Evolutionary conservation across 2,329 filamentous ascomycete species (phyloP).

Genomic region (Pseudogymnoascus sp.): DNA sequence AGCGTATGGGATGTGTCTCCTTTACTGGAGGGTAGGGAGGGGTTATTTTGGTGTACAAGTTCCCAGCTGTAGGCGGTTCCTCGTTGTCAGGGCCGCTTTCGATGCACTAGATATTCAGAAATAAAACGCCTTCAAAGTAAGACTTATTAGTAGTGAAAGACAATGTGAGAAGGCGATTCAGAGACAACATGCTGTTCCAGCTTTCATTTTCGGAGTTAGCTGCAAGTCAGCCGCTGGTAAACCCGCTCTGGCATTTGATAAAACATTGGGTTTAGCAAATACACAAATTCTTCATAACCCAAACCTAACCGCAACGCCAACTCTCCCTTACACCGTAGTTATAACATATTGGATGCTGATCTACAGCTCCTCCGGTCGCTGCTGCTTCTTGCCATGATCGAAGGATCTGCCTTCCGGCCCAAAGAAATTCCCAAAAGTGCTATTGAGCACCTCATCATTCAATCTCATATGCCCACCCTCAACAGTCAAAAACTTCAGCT

Average conservation of each 20-base stretch:
- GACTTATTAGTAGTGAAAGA: neutral
- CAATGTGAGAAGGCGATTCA: neutral
- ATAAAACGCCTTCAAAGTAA: neutral
- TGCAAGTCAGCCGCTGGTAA: neutral
- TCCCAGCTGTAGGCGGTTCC: neutral
- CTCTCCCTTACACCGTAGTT: neutral
- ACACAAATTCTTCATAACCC: neutral
- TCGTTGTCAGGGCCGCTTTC: neutral
- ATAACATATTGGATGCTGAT: neutral
- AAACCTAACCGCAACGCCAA: neutral
- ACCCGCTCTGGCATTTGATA: neutral
- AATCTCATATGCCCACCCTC: constrained; percentile 81
- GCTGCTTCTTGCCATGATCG: neutral
- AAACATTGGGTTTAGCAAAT: neutral
- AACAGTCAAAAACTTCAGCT: constrained; percentile 64
- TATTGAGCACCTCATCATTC: constrained; percentile 52
- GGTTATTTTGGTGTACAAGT: constrained; percentile 5
- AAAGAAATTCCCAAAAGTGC: constrained; percentile 36
- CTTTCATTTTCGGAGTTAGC: neutral
- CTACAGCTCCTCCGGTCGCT: constrained; percentile 6
- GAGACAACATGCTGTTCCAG: neutral
- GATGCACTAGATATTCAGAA: constrained; percentile 3
- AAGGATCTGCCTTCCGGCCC: constrained; percentile 22
- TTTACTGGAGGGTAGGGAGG: neutral
- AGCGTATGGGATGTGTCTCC: neutral